phyloP scores from a whole-genome alignment of 192 early-diverging fungal species.

The Chytriomyces hyalinus region DNA sequence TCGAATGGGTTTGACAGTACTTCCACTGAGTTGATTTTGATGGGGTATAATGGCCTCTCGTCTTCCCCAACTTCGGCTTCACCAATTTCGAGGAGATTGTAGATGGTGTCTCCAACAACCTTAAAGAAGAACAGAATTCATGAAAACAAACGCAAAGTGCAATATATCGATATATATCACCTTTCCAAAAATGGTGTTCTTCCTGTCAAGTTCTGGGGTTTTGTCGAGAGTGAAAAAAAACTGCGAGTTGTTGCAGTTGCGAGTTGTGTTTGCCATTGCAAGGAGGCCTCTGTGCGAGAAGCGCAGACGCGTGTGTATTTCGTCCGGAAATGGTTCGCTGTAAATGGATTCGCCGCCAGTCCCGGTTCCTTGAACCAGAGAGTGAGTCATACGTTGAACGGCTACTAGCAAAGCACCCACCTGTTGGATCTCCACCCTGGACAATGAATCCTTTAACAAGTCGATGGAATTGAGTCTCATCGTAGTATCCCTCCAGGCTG shows the following conservation, averaged over 20 bases:
- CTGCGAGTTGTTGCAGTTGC: slow-evolving; percentile 84
- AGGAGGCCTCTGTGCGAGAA: slow-evolving; percentile 86
- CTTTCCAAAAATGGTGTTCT: slow-evolving; percentile 93
- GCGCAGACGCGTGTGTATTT: slow-evolving; percentile 90
- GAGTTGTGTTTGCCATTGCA: slow-evolving; percentile 87
- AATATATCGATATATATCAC: slow-evolving; percentile 45
- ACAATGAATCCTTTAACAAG: slow-evolving; percentile 89
- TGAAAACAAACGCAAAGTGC: neutral
- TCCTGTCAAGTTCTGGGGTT: slow-evolving; percentile 82
- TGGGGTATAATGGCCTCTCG: slow-evolving; percentile 80
- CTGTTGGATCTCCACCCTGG: slow-evolving; percentile 94
- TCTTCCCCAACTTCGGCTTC: slow-evolving; percentile 79
- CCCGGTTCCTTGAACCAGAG: slow-evolving; percentile 44
- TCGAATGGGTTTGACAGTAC: slow-evolving; percentile 90
- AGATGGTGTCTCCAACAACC: slow-evolving; percentile 90
- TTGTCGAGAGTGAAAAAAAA: slow-evolving; percentile 93
- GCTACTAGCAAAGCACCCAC: slow-evolving; percentile 46
- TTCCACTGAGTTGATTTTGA: slow-evolving; percentile 64
- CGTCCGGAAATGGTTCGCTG: slow-evolving; percentile 83
- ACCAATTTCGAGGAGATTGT: slow-evolving; percentile 86
- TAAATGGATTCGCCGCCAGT: slow-evolving; percentile 87
- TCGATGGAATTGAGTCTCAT: slow-evolving; percentile 88
- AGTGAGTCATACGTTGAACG: neutral
- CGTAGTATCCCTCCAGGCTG: slow-evolving; percentile 86
- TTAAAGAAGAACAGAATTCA: slow-evolving; percentile 19